Base-by-base conservation (phyloP, 305 asterid species). In the Fraxinus baroniana region DNA sequence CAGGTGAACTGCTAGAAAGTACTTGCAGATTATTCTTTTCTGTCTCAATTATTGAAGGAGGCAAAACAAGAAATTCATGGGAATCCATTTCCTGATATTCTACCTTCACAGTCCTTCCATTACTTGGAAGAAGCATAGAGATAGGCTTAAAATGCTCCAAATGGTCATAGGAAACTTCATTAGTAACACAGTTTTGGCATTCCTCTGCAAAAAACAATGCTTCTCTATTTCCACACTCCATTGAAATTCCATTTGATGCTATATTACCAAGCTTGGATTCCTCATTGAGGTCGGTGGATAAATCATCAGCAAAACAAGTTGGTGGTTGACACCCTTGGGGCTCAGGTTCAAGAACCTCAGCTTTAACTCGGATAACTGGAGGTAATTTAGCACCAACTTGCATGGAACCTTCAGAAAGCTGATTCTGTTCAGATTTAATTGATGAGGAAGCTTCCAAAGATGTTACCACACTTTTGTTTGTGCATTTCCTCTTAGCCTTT, bases 321-420 rank as follows among this genome's bases (percentile, higher is more conserved):
- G 66, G 71, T 80, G 46, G 81, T 76, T 78, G 89, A 81, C 81
- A 80, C 72, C 77, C 89, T 62, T 76, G 49, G 24, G 77, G 84
- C 77, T 86, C 89, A 62, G 83, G 79, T 74, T 90, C 94, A 78
- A 82, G 85, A 84, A 77, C 84, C 88, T 91, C 97, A 1, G 78
- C 77, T 86, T 90, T 87, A 82, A 89, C 89, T 37, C 15, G 76
- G 78, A 76, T 24, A 79, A 84, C 73, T 41, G 80, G 86, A 73
- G 82, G 64, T 71, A 46, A 85, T 55, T 82, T 85, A 75, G 76
- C 74, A 28, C 76, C 79, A 80, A 44, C 57, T 79, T 79, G 89
- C 28, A 52, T 76, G 28, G 85, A 85, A 80, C 74, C 78, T 86
- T 87, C 92, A 30, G 89, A 60, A 72, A 84, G 79, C 77, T 78